Conservation (phyloP, 1,284 basidiomycete genomes). For the Fomitopsis betulina region DNA sequence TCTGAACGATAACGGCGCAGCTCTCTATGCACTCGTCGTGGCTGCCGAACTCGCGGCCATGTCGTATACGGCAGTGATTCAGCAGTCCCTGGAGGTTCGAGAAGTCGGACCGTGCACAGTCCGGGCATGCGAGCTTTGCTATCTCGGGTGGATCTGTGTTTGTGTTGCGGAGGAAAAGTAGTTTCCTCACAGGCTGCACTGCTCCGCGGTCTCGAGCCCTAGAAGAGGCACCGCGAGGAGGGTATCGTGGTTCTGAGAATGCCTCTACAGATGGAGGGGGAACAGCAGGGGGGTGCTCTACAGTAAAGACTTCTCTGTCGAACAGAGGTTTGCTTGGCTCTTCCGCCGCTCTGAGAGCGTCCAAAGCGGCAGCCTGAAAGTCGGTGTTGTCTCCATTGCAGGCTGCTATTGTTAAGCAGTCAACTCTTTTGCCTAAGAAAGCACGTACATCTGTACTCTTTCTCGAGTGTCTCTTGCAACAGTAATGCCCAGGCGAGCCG, state of each 20-base stretch:
- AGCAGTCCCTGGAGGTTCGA: conserved; percentile 72
- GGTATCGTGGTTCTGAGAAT: conserved; percentile 4
- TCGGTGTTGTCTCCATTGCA: conserved; percentile 28
- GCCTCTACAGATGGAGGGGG: conserved; percentile 8
- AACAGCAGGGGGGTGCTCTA: conserved; percentile 15
- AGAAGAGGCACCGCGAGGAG: conserved; percentile 13
- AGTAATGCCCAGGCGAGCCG: conserved; percentile 63
- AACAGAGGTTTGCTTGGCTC: conserved; percentile 47
- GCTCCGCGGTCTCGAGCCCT: conserved; percentile 33
- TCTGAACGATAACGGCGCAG: conserved; percentile 46
- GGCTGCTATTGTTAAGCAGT: background rate
- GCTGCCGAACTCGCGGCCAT: conserved; percentile 63
- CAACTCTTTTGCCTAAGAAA: conserved; percentile 1
- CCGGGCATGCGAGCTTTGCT: conserved; percentile 52
- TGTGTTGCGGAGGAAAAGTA: conserved; percentile 40
- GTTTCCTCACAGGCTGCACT: conserved; percentile 33
- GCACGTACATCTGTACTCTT: conserved; percentile 21
- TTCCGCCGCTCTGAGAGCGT: conserved; percentile 52
- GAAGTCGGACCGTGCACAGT: conserved; percentile 59
- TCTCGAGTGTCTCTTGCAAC: conserved; percentile 47
- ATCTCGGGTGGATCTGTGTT: conserved; percentile 31
- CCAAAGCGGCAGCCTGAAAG: conserved; percentile 50
- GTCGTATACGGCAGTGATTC: conserved; percentile 69
- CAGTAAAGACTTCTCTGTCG: conserved; percentile 31
- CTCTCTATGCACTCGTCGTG: conserved; percentile 71